Percentiles rank a stretch among this genome's conserved stretches.
Conservation (phyloP, 305 asterid species). For the Plantago coronopus region DNA sequence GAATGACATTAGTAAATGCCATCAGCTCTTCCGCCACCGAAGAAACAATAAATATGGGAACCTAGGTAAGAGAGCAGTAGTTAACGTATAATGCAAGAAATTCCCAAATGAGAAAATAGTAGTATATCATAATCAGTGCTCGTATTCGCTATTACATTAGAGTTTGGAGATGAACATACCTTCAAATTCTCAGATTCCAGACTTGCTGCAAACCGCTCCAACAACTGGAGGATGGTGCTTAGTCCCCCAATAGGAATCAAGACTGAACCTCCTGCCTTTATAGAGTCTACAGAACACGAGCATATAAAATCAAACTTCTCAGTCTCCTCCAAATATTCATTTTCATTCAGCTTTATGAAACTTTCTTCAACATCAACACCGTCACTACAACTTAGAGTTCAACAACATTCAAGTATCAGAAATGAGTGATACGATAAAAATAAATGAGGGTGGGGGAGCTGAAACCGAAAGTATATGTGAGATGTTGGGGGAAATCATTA, state of each 20-base stretch:
- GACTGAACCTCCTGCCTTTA: conserved; percentile 71
- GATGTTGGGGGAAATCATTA: conserved; percentile 5
- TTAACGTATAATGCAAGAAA: conserved; percentile 5
- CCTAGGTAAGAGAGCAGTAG: conserved; percentile 40
- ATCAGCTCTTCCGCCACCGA: conserved; percentile 81
- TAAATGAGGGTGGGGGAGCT: neutral
- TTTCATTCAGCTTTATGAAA: conserved; percentile 25
- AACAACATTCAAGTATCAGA: conserved; percentile 17
- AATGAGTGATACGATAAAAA: conserved; percentile 9
- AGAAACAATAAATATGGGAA: conserved; percentile 71
- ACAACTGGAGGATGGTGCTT: conserved; percentile 63
- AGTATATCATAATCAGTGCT: no score
- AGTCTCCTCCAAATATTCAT: conserved; percentile 55
- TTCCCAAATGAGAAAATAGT: conserved; percentile 6
- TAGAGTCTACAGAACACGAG: conserved; percentile 59
- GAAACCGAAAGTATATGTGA: no score
- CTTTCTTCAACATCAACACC: conserved; percentile 31
- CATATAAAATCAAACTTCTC: conserved; percentile 69
- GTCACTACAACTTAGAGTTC: conserved; percentile 32
- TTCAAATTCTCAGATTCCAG: conserved; percentile 51
- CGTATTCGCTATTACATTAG: no score
- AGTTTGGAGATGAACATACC: conserved; percentile 33
- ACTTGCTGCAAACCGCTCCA: conserved; percentile 56
- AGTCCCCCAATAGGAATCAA: conserved; percentile 74
- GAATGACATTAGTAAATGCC: conserved; percentile 65